Evolutionary conservation across 805 yeast genomes (phyloP).

Genomic region (Ogataea ramenticola): DNA sequence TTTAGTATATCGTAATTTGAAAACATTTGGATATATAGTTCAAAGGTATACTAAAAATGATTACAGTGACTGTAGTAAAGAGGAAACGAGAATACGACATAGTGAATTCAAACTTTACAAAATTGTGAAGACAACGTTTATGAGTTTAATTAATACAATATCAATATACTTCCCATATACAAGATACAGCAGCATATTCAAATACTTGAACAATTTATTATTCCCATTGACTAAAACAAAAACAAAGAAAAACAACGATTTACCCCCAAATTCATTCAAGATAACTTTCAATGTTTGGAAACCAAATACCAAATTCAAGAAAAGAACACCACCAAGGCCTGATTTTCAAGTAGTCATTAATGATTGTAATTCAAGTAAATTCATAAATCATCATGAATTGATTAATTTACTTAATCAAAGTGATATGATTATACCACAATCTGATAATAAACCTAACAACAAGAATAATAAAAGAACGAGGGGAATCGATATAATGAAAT

Average conservation of each 20-base stretch:
- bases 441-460: no score
- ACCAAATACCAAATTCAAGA: constrained; percentile 65
- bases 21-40: constrained; percentile 73
- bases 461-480: no score
- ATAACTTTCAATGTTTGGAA: constrained; percentile 75
- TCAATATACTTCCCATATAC: neutral
- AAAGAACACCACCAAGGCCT: constrained; percentile 61
- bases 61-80: neutral
- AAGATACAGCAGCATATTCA: constrained; percentile 6
- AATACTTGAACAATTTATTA: constrained; percentile 8
- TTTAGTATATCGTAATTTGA: constrained; percentile 65
- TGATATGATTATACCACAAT: constrained; percentile 28
- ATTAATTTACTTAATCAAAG: constrained; percentile 6
- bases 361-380: constrained; percentile 33
- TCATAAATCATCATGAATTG: constrained; percentile 43
- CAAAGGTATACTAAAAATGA: constrained; percentile 16
- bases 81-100: no score
- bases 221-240: constrained; percentile 5
- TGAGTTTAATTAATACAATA: neutral
- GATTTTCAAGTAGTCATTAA: constrained; percentile 64
- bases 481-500: constrained; percentile 12
- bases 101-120: no score
- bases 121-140: no score
- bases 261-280: constrained; percentile 1
- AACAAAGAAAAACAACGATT: constrained; percentile 2